Evolutionary conservation across 805 yeast genomes (phyloP).

Genomic region (Candida sakaeoensis): DNA sequence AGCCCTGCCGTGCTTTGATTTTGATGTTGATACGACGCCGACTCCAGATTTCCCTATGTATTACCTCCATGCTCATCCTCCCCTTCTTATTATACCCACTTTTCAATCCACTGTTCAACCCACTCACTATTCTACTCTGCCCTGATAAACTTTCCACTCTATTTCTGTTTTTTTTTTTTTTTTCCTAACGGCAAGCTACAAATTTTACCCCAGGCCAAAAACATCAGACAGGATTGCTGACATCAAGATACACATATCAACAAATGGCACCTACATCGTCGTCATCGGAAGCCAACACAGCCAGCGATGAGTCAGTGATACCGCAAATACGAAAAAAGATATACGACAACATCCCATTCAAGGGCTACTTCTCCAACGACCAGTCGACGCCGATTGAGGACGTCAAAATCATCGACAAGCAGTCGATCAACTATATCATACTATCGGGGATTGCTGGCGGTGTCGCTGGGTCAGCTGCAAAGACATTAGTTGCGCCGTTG

Average conservation of each 20-base stretch:
- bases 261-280: slow-evolving; percentile 3
- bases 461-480: slow-evolving; percentile 92
- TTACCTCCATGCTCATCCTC: too few species aligned
- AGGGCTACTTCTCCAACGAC: slow-evolving; percentile 17
- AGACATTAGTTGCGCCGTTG: slow-evolving; percentile 90
- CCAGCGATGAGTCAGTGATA: slow-evolving; percentile 4
- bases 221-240: too few species aligned
- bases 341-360: slow-evolving; percentile 5
- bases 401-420: slow-evolving; percentile 51
- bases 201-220: slow-evolving; percentile 4
- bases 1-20: too few species aligned
- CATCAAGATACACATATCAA: too few species aligned
- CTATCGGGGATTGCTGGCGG: slow-evolving; percentile 94
- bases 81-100: too few species aligned
- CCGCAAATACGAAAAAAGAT: slow-evolving; percentile 1
- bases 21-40: too few species aligned
- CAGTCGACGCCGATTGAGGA: slow-evolving; percentile 27
- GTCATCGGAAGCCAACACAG: too few species aligned
- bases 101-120: not conserved
- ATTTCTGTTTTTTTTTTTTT: not conserved
- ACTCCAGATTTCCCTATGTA: too few species aligned
- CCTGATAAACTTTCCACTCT: too few species aligned
- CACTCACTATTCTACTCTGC: too few species aligned
- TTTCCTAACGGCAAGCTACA: not conserved
- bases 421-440: slow-evolving; percentile 70